A percentile compares a stretch with the other conserved stretches of the same genome.
Evolutionary conservation across 2,329 filamentous ascomycete species (phyloP).

Genomic region (Falciphora oryzae): DNA sequence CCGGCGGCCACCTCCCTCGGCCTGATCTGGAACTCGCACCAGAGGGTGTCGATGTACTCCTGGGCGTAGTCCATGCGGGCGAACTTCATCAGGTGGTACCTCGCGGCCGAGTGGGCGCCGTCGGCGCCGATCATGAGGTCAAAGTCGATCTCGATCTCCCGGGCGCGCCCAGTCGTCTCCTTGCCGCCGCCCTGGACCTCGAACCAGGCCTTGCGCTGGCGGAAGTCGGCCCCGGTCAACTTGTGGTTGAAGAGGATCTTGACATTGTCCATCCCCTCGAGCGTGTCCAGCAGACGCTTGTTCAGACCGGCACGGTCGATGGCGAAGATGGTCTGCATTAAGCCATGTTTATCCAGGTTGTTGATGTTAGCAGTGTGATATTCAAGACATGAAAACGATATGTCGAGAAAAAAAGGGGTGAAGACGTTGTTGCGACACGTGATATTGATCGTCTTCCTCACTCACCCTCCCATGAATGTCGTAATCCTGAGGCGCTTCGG

Average conservation of each 20-base stretch:
- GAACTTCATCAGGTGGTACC: constrained; percentile 96
- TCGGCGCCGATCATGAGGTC: constrained; percentile 93
- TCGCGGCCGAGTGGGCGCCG: constrained; percentile 84
- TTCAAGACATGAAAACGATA: not conserved
- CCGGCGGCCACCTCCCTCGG: constrained; percentile 32
- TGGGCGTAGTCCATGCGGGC: constrained; percentile 86
- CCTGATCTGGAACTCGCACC: constrained; percentile 90
- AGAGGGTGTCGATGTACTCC: constrained; percentile 91
- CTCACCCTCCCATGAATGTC: constrained; percentile 80
- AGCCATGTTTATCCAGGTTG: not conserved
- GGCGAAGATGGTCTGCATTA: constrained; percentile 67
- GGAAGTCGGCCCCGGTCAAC: constrained; percentile 83
- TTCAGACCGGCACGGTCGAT: constrained; percentile 83
- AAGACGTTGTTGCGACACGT: constrained; percentile 8
- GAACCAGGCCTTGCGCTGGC: constrained; percentile 76
- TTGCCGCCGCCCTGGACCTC: constrained; percentile 45
- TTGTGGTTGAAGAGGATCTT: constrained; percentile 92
- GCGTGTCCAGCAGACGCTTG: constrained; percentile 72
- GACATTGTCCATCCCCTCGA: constrained; percentile 83
- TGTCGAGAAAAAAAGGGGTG: not conserved
- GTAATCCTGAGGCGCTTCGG: constrained; percentile 79
- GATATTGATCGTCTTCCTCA: constrained; percentile 3
- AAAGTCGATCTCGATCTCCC: constrained; percentile 78
- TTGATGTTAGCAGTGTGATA: not conserved
- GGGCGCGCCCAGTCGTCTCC: constrained; percentile 36